Conservation (phyloP, 2,329 filamentous ascomycete genomes). For the Aspergillus ochraceus region DNA sequence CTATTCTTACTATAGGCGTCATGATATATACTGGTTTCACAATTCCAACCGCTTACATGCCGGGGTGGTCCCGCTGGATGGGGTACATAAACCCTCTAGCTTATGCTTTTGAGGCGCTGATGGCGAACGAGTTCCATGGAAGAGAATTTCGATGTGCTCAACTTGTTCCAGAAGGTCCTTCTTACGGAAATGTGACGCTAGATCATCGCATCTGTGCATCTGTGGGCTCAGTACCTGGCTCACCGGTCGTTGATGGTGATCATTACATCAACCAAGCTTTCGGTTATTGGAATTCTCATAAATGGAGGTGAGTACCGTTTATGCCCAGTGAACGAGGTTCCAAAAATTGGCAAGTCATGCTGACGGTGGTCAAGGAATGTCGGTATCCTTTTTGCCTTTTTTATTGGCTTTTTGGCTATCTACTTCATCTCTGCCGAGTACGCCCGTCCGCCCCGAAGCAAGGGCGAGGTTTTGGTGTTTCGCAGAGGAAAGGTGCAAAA, state of each 20-base stretch:
- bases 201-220: slow-evolving; percentile 57
- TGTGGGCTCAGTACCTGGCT: slow-evolving; percentile 59
- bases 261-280: slow-evolving; percentile 56
- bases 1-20: slow-evolving; percentile 48
- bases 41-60: slow-evolving; percentile 60
- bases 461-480: slow-evolving; percentile 74
- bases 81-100: slow-evolving; percentile 76
- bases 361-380: slow-evolving; percentile 49
- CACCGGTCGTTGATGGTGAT: slow-evolving; percentile 52
- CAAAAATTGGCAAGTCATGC: background rate
- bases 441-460: slow-evolving; percentile 65
- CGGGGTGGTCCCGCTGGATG: slow-evolving; percentile 79
- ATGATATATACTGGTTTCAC: slow-evolving; percentile 53
- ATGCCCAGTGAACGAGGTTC: no score
- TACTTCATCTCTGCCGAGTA: slow-evolving; percentile 67
- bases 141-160: slow-evolving; percentile 56
- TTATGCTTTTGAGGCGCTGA: slow-evolving; percentile 77
- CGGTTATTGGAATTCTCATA: slow-evolving; percentile 58
- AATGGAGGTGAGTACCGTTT: slow-evolving; percentile 51
- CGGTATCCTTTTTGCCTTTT: slow-evolving; percentile 66
- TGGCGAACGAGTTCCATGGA: slow-evolving; percentile 78
- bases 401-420: slow-evolving; percentile 57
- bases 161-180: slow-evolving; percentile 42
- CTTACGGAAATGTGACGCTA: slow-evolving; percentile 36
- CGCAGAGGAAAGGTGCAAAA: slow-evolving; percentile 64